Base-by-base conservation (phyloP, 1,139 yeast genomes). In the Magnusiomyces clavatus region DNA sequence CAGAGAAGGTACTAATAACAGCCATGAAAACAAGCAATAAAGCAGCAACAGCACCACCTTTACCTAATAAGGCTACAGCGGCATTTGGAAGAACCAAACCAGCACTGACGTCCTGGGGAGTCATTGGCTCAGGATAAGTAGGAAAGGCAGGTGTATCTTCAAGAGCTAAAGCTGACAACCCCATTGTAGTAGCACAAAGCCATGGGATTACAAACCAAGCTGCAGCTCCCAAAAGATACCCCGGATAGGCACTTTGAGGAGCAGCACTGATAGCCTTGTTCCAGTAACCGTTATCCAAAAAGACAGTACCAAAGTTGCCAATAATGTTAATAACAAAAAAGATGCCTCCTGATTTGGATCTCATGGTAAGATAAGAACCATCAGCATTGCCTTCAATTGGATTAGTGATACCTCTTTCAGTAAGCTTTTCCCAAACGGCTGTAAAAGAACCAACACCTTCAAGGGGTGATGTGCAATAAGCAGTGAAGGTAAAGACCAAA, bases 131-230 rank as follows among this genome's bases (percentile, higher is more conserved):
- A 41, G 95, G 95, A 64, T 81, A 86, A 3, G 87, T 82, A 59
- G 95, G 95, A 80, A 89, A 87, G 11, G 74, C 65, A 17, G 85
- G 82, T 36, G 80, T 73, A 49, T 72, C 69, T 69, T 87, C 90
- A 53, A 87, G 74, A 19, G 87, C 82, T 57, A 86, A 71, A 47
- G 87, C 86, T 35, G 89, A 86, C 39, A 88, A 73, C 12, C 96
- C 96, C 83, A 87, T 75, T 12, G 95, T 84, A 8, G 94, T 83
- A 16, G 95, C 85, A 46, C 82, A 77, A 52, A 86, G 76, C 72
- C 83, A 83, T 40, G 96, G 96, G 58, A 88, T 82, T 10, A 95
- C 92, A 65, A 86, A 84, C 96, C 96, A 89, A 0, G 92, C 83
- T 51, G 88, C 67, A n/a, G 96, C 96, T 53, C 96, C 96, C 59